Conservation (phyloP, 495 filamentous ascomycete genomes). For the Penicillium robsamsonii region DNA sequence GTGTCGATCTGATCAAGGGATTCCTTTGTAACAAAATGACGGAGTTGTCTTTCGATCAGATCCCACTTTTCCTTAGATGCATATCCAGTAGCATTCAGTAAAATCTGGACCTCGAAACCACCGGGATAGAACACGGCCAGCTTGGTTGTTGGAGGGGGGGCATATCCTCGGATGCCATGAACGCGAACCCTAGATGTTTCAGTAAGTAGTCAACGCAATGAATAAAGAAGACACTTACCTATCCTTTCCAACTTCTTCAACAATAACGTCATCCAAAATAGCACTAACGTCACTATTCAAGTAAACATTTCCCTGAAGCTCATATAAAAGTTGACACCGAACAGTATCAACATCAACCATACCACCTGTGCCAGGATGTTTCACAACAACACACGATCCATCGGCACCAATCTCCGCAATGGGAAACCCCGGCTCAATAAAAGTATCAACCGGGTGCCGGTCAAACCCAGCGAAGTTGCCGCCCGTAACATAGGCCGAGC, state of each 20-base stretch:
- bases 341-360: slow-evolving; percentile 41
- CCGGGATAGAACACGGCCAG: slow-evolving; percentile 49
- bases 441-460: slow-evolving; percentile 23
- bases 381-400: slow-evolving; percentile 32
- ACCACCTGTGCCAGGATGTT: slow-evolving; percentile 25
- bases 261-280: slow-evolving; percentile 36
- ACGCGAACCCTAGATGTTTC: slow-evolving; percentile 36
- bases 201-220: neutral
- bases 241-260: slow-evolving; percentile 32
- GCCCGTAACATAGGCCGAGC: slow-evolving; percentile 51
- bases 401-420: slow-evolving; percentile 39
- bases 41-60: slow-evolving; percentile 39
- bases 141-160: slow-evolving; percentile 56
- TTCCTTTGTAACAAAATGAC: slow-evolving; percentile 20
- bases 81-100: slow-evolving; percentile 43
- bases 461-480: slow-evolving; percentile 54
- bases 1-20: slow-evolving; percentile 23
- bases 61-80: slow-evolving; percentile 43
- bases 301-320: slow-evolving; percentile 54
- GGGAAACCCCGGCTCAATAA: slow-evolving; percentile 36
- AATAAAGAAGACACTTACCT: slow-evolving; percentile 16
- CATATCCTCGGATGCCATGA: slow-evolving; percentile 39
- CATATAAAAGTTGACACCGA: slow-evolving; percentile 54
- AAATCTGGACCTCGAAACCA: slow-evolving; percentile 45
- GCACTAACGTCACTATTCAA: slow-evolving; percentile 55